Evolutionary conservation across 2,329 filamentous ascomycete genomes (phyloP), one percentile per base, ranked within the genome.

Genomic region (Aureobasidium sp.): DNA sequence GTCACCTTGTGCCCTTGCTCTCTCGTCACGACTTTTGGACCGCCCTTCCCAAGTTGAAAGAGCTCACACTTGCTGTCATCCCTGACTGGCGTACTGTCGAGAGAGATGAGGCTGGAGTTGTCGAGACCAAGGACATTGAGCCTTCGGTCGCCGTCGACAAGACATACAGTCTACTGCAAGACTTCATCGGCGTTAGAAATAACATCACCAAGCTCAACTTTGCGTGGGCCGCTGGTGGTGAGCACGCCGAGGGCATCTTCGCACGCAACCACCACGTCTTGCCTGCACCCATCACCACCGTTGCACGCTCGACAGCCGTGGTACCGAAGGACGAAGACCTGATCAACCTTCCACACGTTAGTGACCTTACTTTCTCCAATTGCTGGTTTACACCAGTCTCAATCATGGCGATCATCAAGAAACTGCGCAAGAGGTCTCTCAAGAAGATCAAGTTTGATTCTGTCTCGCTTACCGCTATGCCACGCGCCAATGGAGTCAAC

Each of bases 141-240:
- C 86, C 86, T 1, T 77, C 81, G 0, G 70, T 75, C 3, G 80
- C 84, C 11, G 75, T 83, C 1, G 66, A 71, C 32, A 73, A 74
- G n/a, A 83, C 86, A 34, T 81, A 80, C 67, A 68, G 71, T 7
- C 71, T 87, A 4, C 74, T 90, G 10, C 70, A 76, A 30, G 68
- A 77, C 8, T 62, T 47, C 34, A 63, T 73, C 27, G 64, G 65
- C 8, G 42, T 54, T 13, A 79, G 81, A 62, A 77, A 87, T 39
- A 80, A 78, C 34, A 82, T 90, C 66, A 81, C 78, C 61, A 80
- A 74, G 34, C 74, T 90, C 47, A 83, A 82, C 27, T 80, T 89
- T 62, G 86, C 88, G 63, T 90, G 85, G 82, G 75, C 82, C 6
- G 83, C 82, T 58, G 86, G 87, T 48, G 87, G 87, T 32, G 87